phyloP scores from a whole-genome alignment of 139 green algal species.

The Chlorella sp. region DNA sequence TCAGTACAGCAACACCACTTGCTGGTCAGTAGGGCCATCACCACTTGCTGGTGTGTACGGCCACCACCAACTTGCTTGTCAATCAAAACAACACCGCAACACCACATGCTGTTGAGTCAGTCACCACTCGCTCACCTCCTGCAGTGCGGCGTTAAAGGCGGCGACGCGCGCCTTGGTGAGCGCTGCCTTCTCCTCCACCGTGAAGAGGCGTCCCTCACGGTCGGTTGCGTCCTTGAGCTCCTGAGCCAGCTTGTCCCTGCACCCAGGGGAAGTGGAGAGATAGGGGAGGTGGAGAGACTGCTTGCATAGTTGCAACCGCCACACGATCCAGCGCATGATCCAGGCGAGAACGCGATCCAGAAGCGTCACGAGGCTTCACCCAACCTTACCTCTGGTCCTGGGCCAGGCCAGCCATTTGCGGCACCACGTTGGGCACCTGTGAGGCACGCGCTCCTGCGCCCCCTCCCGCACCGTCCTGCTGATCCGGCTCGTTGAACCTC shows the following conservation, averaged over 20 bases:
- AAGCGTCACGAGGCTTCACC: no score
- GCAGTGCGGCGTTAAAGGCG: slow-evolving; percentile 35
- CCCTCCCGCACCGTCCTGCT: background rate
- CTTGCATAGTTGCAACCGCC: no score
- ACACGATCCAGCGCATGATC: no score
- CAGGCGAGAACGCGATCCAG: no score
- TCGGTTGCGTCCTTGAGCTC: slow-evolving; percentile 14
- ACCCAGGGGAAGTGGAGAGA: no score
- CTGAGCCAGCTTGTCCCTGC: slow-evolving; percentile 2
- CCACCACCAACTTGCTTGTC: no score
- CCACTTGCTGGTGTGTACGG: no score
- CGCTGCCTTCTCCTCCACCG: slow-evolving; percentile 22
- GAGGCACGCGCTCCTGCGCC: background rate
- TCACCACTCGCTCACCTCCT: slow-evolving; percentile 13
- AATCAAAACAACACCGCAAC: no score
- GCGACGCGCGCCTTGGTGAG: slow-evolving; percentile 20
- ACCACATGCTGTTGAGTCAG: no score
- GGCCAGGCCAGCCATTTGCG: background rate
- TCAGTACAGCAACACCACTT: no score
- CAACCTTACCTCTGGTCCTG: background rate
- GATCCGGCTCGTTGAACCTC: background rate
- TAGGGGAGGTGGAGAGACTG: no score
- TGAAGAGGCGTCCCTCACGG: slow-evolving; percentile 12
- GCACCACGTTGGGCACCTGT: slow-evolving; percentile 6
- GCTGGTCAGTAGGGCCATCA: no score